A percentile compares a stretch with the other conserved stretches of the same genome.
phyloP scores from a whole-genome alignment of 129 eudicot species.

The Tagetes erecta region DNA sequence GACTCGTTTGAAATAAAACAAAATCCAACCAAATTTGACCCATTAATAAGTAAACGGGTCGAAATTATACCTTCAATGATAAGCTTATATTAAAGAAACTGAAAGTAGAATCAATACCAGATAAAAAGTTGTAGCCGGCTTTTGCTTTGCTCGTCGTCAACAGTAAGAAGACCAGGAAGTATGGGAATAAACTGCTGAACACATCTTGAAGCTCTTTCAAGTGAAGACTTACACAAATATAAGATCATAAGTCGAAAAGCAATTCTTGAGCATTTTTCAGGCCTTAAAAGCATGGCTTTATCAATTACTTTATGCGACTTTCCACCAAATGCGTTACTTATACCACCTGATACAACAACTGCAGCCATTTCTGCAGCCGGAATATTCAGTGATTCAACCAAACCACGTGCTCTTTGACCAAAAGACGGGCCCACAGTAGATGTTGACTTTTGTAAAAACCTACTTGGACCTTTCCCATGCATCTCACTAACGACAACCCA shows the following conservation, averaged over 20 bases:
- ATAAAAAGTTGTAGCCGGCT: conserved; percentile 85
- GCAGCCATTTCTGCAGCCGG: conserved; percentile 99
- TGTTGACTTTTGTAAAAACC: conserved; percentile 62
- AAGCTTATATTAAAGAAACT: conserved; percentile 17
- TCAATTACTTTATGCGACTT: conserved; percentile 79
- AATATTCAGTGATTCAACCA: conserved; percentile 94
- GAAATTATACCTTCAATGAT: background rate
- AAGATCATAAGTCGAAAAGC: conserved; percentile 68
- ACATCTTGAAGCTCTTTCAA: conserved; percentile 83
- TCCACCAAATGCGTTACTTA: conserved; percentile 82
- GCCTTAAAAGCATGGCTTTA: conserved; percentile 90
- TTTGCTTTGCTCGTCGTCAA: conserved; percentile 97
- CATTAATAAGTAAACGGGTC: background rate
- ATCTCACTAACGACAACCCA: conserved; percentile 74
- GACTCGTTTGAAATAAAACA: background rate
- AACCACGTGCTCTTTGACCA: conserved; percentile 96
- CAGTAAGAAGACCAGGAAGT: conserved; percentile 66
- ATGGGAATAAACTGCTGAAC: conserved; percentile 80
- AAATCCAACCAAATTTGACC: background rate
- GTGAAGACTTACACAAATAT: conserved; percentile 85
- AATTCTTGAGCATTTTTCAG: conserved; percentile 87
- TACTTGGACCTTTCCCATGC: conserved; percentile 92
- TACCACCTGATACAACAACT: conserved; percentile 83
- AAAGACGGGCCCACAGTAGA: conserved; percentile 68
- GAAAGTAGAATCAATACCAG: conserved; percentile 50